Percentiles rank a stretch among this genome's conserved stretches.
phyloP scores from a whole-genome alignment of 352 stramenopile species.

The Phytophthora pini region DNA sequence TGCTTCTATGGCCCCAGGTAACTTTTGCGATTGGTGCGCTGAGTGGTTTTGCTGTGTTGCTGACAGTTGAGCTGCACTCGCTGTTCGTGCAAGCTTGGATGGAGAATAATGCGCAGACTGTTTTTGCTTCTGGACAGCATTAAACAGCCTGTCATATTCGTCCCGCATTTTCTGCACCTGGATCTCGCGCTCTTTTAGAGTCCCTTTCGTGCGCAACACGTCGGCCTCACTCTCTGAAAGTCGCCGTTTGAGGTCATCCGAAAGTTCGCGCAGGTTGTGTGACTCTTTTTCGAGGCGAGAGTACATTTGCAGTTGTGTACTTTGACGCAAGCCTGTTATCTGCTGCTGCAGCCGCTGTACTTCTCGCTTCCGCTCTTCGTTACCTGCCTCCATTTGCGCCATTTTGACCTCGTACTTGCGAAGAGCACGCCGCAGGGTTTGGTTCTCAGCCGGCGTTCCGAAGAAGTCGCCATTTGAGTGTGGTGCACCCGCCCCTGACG shows the following conservation, averaged over 20 bases:
- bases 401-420: slow-evolving; percentile 62
- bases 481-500: slow-evolving; percentile 6
- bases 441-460: slow-evolving; percentile 52
- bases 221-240: slow-evolving; percentile 54
- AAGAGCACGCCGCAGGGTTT: slow-evolving; percentile 57
- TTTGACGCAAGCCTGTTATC: slow-evolving; percentile 52
- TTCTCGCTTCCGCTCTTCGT: slow-evolving; percentile 51
- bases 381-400: slow-evolving; percentile 45
- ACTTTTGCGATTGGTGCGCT: background rate
- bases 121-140: slow-evolving; percentile 72
- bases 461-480: slow-evolving; percentile 32
- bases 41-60: slow-evolving; percentile 12
- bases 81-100: slow-evolving; percentile 23
- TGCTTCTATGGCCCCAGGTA: slow-evolving; percentile 1
- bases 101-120: slow-evolving; percentile 31
- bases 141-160: slow-evolving; percentile 80
- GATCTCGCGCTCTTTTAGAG: slow-evolving; percentile 59
- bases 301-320: slow-evolving; percentile 56
- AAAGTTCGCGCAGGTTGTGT: slow-evolving; percentile 36
- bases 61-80: slow-evolving; percentile 23
- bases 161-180: slow-evolving; percentile 67
- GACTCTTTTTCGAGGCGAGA: slow-evolving; percentile 62
- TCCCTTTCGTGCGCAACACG: slow-evolving; percentile 53
- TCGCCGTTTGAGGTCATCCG: slow-evolving; percentile 33
- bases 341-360: slow-evolving; percentile 64